Evolutionary conservation across 1,284 basidiomycete genomes (phyloP).

Genomic region (Trichosporon sp.): DNA sequence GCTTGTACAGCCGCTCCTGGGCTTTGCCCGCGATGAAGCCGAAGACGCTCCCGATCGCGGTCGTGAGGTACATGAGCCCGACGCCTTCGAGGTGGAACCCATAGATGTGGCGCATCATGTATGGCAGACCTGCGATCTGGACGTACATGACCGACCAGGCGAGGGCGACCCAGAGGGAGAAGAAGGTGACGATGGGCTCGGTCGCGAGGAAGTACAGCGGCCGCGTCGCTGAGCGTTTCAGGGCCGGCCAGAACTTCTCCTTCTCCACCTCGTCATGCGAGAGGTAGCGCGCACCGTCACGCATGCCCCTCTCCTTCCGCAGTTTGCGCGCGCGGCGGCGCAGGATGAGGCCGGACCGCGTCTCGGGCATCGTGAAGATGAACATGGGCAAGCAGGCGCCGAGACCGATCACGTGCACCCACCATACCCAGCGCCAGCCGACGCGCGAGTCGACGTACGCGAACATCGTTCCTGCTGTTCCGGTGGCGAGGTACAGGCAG

Average conservation of each 20-base stretch:
- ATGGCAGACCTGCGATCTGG: constrained; percentile 68
- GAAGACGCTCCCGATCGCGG: constrained; percentile 64
- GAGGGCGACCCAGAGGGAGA: constrained; percentile 75
- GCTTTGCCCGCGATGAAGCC: constrained; percentile 66
- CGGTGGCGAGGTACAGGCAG: constrained; percentile 24
- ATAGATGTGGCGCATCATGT: constrained; percentile 67
- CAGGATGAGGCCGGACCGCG: constrained; percentile 52
- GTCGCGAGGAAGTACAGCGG: constrained; percentile 64
- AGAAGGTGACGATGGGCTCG: constrained; percentile 73
- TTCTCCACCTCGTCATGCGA: constrained; percentile 54
- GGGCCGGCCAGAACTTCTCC: constrained; percentile 43
- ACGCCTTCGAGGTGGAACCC: constrained; percentile 67
- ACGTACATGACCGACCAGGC: constrained; percentile 77
- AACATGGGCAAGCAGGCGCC: constrained; percentile 44
- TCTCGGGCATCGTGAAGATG: constrained; percentile 52
- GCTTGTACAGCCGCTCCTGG: constrained; percentile 67
- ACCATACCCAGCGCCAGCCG: constrained; percentile 79
- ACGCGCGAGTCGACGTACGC: constrained; percentile 68
- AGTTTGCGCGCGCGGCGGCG: constrained; percentile 44
- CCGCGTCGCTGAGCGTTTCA: constrained; percentile 43
- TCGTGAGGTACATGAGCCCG: constrained; percentile 65
- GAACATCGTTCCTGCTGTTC: constrained; percentile 60
- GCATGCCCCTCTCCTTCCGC: constrained; percentile 46
- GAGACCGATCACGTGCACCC: constrained; percentile 65
- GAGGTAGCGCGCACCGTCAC: constrained; percentile 51